Percentiles rank a stretch among this genome's conserved stretches.
phyloP scores from a whole-genome alignment of 2,329 filamentous ascomycete genomes.

The Epichloe typhina region DNA sequence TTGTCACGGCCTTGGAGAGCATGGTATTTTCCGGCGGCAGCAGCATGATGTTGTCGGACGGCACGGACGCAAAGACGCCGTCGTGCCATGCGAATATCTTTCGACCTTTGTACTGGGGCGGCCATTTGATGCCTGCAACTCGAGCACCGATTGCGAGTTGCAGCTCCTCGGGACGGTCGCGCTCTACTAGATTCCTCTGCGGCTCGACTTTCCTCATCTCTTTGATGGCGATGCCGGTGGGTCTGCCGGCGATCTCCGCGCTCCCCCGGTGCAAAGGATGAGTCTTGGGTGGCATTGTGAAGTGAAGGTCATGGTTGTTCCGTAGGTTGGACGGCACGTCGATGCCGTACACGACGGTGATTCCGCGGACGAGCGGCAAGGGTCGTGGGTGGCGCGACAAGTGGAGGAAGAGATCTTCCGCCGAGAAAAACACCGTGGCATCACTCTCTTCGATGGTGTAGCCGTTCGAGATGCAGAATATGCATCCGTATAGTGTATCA shows the following conservation, averaged over 20 bases:
- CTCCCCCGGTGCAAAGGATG: constrained; percentile 28
- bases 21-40: constrained; percentile 32
- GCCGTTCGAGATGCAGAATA: constrained; percentile 38
- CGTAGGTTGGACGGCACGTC: constrained; percentile 25
- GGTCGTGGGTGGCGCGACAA: constrained; percentile 40
- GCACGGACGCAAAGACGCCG: constrained; percentile 35
- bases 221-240: constrained; percentile 32
- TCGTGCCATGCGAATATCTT: constrained; percentile 46
- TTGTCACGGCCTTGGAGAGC: constrained; percentile 31
- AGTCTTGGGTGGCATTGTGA: constrained; percentile 24
- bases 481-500: constrained; percentile 39
- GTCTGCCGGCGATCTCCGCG: constrained; percentile 27
- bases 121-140: constrained; percentile 38
- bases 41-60: constrained; percentile 33
- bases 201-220: constrained; percentile 33
- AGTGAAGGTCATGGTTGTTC: constrained; percentile 42
- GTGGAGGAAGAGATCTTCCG: constrained; percentile 38
- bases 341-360: constrained; percentile 33
- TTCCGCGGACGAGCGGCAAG: constrained; percentile 32
- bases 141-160: constrained; percentile 35
- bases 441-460: constrained; percentile 39
- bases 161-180: constrained; percentile 24
- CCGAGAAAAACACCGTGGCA: constrained; percentile 42
- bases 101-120: constrained; percentile 36
- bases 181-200: constrained; percentile 29